phyloP scores from a whole-genome alignment of 2,329 filamentous ascomycete species.

The Pestalotiopsis sp. region DNA sequence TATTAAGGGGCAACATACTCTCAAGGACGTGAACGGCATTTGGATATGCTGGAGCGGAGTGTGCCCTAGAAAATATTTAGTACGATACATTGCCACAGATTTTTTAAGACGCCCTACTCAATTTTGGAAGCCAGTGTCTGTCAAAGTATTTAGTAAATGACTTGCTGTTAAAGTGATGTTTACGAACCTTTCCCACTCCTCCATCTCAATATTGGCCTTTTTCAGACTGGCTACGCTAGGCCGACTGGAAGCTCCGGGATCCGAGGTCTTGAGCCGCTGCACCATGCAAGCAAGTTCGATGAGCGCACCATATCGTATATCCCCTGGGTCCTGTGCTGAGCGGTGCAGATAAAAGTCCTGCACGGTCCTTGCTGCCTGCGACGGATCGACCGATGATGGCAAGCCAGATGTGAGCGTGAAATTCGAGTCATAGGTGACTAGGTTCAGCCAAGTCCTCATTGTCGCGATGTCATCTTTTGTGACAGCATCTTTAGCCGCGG shows the following conservation, averaged over 20 bases:
- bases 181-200: slow-evolving; percentile 5
- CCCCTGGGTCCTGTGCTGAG: not conserved
- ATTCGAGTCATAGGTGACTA: slow-evolving; percentile 1
- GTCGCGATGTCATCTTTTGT: not conserved
- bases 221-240: slow-evolving; percentile 2
- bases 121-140: not conserved
- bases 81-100: not conserved
- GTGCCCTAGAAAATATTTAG: not conserved
- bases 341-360: not conserved
- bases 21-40: slow-evolving; percentile 11
- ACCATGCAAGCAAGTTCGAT: slow-evolving; percentile 5
- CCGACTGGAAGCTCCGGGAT: not conserved
- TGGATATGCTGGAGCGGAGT: not conserved
- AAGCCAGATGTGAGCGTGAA: slow-evolving; percentile 3
- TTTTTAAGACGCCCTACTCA: not conserved
- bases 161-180: not conserved
- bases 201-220: slow-evolving; percentile 6
- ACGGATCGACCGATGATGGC: not conserved
- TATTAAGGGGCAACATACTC: not conserved
- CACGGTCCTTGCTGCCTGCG: not conserved
- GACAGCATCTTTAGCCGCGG: not conserved
- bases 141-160: not conserved
- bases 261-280: not conserved
- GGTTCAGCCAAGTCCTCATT: slow-evolving; percentile 7
- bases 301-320: not conserved